These are phyloP conservation scores for Starmerella ratchasimensis DNA, from an alignment of 805 yeast species.

Conservation along the genomic window DNA sequence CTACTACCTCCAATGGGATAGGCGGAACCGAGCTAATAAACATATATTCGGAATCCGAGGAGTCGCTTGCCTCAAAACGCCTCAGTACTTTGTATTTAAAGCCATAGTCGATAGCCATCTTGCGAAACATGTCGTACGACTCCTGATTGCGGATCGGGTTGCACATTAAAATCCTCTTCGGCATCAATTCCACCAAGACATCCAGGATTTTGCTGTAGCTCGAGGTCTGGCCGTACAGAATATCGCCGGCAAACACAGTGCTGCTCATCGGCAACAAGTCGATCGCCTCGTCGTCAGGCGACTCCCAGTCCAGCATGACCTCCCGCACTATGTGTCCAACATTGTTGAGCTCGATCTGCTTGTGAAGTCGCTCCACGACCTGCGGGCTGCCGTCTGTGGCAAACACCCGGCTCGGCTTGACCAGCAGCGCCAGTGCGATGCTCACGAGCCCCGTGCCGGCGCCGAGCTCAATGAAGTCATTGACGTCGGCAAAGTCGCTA, in stretches of 20 bases:
- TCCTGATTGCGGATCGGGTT: conserved; percentile 14
- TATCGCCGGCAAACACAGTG: conserved; percentile 13
- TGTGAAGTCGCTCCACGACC: conserved; percentile 2
- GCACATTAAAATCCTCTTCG: conserved; percentile 3
- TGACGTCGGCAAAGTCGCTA: neutral
- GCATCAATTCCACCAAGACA: conserved; percentile 4
- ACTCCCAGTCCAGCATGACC: conserved; percentile 9
- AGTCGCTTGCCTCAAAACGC: neutral
- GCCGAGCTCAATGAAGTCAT: conserved; percentile 11
- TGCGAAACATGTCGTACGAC: conserved; percentile 7
- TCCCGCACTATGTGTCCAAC: neutral
- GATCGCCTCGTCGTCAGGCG: conserved; percentile 3
- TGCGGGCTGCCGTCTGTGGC: conserved; percentile 14
- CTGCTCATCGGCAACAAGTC: conserved; percentile 6
- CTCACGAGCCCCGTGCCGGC: conserved; percentile 19
- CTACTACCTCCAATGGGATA: conserved; percentile 12
- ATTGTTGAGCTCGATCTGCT: neutral
- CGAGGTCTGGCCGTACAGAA: conserved; percentile 11
- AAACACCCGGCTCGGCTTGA: neutral
- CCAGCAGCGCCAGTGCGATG: conserved; percentile 9
- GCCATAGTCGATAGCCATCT: conserved; percentile 1
- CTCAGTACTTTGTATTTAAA: neutral
- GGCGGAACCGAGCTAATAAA: conserved; percentile 14
- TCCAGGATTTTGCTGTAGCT: conserved; percentile 6
- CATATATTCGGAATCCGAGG: conserved; percentile 13